A percentile compares a stretch with the other conserved stretches of the same genome.
phyloP scores from a whole-genome alignment of 2,329 filamentous ascomycete genomes.

The Thermoascus crustaceus region DNA sequence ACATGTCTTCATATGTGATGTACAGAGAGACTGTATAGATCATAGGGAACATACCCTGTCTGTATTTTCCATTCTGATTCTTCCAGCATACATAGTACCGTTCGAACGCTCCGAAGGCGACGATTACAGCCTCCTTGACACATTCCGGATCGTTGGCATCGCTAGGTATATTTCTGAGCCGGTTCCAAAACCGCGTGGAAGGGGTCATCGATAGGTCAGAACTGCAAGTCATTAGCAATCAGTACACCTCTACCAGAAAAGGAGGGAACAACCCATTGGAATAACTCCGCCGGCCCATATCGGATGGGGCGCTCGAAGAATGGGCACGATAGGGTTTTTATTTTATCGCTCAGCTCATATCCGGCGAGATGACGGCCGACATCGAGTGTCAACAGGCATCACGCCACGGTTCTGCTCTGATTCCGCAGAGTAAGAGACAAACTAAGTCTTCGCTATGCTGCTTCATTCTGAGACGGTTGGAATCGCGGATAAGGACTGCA shows the following conservation, averaged over 20 bases:
- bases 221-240: not conserved
- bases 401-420: not conserved
- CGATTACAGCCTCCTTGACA: conserved; percentile 29
- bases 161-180: conserved; percentile 1
- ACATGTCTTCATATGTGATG: not conserved
- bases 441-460: not conserved
- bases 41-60: conserved; percentile 21
- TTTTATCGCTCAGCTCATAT: too few relatives aligned
- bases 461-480: not conserved
- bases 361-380: too few relatives aligned
- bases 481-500: not conserved
- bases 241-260: not conserved
- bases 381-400: not conserved
- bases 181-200: not conserved
- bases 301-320: not conserved
- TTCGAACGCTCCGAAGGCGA: conserved; percentile 33
- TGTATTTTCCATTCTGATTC: conserved; percentile 24
- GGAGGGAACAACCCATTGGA: not conserved
- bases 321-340: not conserved
- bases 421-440: not conserved
- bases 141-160: not conserved
- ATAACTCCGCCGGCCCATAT: not conserved
- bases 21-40: not conserved
- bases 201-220: not conserved
- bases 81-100: conserved; percentile 35